A percentile compares a stretch with the other conserved stretches of the same genome.
Evolutionary conservation across 495 filamentous ascomycete genomes (phyloP).

Genomic region (Rhypophila decipiens): DNA sequence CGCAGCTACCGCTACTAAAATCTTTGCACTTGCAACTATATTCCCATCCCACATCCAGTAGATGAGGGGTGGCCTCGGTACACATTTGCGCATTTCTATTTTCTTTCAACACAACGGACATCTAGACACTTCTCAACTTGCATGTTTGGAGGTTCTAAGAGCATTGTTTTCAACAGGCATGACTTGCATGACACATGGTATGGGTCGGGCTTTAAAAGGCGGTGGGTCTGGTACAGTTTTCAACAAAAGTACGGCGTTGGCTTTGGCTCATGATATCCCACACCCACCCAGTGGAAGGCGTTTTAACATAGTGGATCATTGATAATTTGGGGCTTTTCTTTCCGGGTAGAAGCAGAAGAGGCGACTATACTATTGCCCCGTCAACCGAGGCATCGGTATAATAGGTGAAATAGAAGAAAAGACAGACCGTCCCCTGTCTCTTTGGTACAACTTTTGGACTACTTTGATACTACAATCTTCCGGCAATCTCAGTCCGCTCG

Average conservation of each 20-base stretch:
- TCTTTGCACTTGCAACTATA: slow-evolving; percentile 3
- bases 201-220: slow-evolving; percentile 36
- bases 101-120: slow-evolving; percentile 20
- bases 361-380: slow-evolving; percentile 16
- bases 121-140: slow-evolving; percentile 17
- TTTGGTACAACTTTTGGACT: not conserved
- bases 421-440: not conserved
- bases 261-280: slow-evolving; percentile 44
- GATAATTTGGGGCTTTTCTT: slow-evolving; percentile 10
- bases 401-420: slow-evolving; percentile 3
- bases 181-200: slow-evolving; percentile 40
- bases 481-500: too few relatives aligned
- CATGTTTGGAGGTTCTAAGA: slow-evolving; percentile 19
- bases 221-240: slow-evolving; percentile 45
- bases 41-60: slow-evolving; percentile 7
- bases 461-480: too few relatives aligned
- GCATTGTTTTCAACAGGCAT: slow-evolving; percentile 44
- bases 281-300: slow-evolving; percentile 26
- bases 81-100: slow-evolving; percentile 20
- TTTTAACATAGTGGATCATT: slow-evolving; percentile 23
- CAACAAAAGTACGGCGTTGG: slow-evolving; percentile 50
- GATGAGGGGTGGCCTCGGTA: slow-evolving; percentile 3
- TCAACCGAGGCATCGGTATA: slow-evolving; percentile 25
- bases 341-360: slow-evolving; percentile 8
- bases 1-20: slow-evolving; percentile 56